Conservation (phyloP, 805 yeast genomes). For the Myxozyma monticola region DNA sequence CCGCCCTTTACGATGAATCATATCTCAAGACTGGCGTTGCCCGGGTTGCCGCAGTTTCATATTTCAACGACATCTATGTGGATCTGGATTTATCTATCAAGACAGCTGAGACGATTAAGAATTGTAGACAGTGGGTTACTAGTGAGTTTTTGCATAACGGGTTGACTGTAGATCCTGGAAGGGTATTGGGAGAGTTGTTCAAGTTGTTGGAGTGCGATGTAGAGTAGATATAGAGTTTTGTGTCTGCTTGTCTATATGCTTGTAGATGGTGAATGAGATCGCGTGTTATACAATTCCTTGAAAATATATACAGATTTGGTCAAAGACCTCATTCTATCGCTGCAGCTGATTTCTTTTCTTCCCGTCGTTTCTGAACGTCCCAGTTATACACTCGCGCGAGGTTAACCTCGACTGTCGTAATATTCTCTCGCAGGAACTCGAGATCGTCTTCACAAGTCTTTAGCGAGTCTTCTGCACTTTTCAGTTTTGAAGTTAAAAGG, state of each 20-base stretch:
- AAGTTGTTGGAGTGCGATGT: slow-evolving; percentile 42
- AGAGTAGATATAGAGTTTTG: slow-evolving; percentile 35
- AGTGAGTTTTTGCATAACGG: slow-evolving; percentile 50
- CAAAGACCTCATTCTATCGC: background rate
- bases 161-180: slow-evolving; percentile 43
- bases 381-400: slow-evolving; percentile 65
- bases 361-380: slow-evolving; percentile 41
- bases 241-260: background rate
- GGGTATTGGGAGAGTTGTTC: slow-evolving; percentile 43
- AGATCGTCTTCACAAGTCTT: slow-evolving; percentile 74
- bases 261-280: too few species aligned
- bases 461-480: slow-evolving; percentile 60
- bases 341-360: slow-evolving; percentile 20
- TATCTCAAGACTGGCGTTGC: slow-evolving; percentile 33
- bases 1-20: slow-evolving; percentile 41
- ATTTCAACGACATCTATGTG: slow-evolving; percentile 42
- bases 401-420: slow-evolving; percentile 97
- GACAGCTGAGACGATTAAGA: slow-evolving; percentile 41
- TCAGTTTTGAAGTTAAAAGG: slow-evolving; percentile 61
- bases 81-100: slow-evolving; percentile 44
- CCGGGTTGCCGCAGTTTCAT: slow-evolving; percentile 31
- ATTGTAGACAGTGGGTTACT: slow-evolving; percentile 45
- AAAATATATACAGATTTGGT: background rate
- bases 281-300: background rate
- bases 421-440: slow-evolving; percentile 80